Conservation (phyloP, 352 stramenopile genomes). For the Thraustotheca clavata region DNA sequence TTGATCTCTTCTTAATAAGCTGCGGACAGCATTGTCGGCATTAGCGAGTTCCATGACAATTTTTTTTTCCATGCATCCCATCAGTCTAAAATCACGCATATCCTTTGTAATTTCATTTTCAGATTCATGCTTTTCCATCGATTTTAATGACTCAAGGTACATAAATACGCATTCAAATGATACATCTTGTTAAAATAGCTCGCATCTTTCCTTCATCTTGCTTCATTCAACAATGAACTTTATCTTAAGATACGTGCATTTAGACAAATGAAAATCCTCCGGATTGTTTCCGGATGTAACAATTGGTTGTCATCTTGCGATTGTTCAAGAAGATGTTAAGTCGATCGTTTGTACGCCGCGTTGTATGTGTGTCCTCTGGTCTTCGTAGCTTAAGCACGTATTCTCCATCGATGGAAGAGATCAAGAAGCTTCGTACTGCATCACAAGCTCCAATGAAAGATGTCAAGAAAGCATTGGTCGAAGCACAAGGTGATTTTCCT, state of each 20-base stretch:
- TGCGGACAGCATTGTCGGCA: conserved; percentile 58
- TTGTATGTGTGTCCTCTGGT: background rate
- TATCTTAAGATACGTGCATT: too few relatives aligned
- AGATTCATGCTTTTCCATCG: too few relatives aligned
- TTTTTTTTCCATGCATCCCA: conserved; percentile 16
- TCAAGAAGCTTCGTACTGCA: conserved; percentile 81
- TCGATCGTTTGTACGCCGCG: conserved; percentile 8
- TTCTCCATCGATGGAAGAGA: conserved; percentile 73
- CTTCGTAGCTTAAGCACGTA: conserved; percentile 45
- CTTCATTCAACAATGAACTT: too few relatives aligned
- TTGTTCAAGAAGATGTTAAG: background rate
- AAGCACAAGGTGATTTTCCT: conserved; percentile 68
- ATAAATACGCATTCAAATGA: background rate
- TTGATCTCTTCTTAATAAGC: conserved; percentile 64
- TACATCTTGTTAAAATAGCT: conserved; percentile 1
- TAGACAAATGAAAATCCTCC: too few relatives aligned
- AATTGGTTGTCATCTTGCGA: conserved; percentile 6
- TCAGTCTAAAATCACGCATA: too few relatives aligned
- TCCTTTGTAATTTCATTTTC: too few relatives aligned
- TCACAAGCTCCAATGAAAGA: conserved; percentile 84
- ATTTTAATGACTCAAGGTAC: too few relatives aligned
- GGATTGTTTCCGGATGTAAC: conserved; percentile 2
- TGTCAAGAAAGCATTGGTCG: conserved; percentile 81
- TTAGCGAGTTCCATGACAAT: conserved; percentile 54
- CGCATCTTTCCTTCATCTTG: too few relatives aligned